These are phyloP conservation scores for Globisporangium iwayamae DNA, from an alignment of 352 stramenopile genomes.

Conservation along the genomic window DNA sequence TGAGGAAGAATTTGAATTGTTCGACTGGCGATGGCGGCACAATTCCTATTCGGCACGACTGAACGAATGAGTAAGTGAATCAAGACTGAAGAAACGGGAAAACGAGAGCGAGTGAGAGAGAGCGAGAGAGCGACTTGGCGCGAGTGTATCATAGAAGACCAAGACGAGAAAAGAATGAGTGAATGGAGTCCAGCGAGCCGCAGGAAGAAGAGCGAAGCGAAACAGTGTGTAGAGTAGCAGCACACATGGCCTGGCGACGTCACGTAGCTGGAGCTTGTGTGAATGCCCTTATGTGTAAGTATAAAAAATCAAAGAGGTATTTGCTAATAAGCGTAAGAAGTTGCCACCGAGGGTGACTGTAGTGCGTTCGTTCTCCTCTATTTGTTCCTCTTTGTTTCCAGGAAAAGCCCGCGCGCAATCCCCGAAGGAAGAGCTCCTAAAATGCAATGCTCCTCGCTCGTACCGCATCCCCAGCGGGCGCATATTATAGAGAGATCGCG, in stretches of 20 bases:
- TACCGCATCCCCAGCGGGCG: too few species aligned
- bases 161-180: neutral
- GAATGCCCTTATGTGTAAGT: neutral
- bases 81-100: neutral
- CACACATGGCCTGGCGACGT: neutral
- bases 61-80: neutral
- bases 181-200: neutral
- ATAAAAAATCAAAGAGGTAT: neutral
- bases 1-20: neutral
- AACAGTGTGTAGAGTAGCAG: constrained; percentile 3
- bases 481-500: too few species aligned
- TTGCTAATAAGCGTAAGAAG: neutral
- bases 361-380: too few species aligned
- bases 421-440: too few species aligned
- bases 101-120: neutral
- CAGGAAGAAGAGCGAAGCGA: neutral
- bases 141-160: constrained; percentile 6
- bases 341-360: too few species aligned
- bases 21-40: neutral
- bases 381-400: too few species aligned
- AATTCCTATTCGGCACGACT: neutral
- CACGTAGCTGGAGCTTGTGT: neutral
- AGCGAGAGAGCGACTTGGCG: neutral
- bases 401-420: too few species aligned
- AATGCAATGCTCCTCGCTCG: too few species aligned